phyloP scores from a whole-genome alignment of 2,329 filamentous ascomycete species.

The Xylariaceae sp. region DNA sequence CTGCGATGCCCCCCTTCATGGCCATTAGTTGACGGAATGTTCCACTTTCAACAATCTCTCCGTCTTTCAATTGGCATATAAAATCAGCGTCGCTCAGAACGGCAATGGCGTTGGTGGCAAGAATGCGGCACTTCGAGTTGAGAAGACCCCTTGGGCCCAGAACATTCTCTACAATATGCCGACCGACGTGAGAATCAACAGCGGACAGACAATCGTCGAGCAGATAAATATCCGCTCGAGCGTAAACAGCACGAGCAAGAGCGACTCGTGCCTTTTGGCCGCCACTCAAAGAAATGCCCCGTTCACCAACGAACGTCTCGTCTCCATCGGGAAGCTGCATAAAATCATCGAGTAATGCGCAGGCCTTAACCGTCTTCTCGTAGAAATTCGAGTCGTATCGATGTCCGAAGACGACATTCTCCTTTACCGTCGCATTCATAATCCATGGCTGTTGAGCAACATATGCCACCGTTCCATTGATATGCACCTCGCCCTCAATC shows the following conservation, averaged over 20 bases:
- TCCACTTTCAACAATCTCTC: slow-evolving; percentile 83
- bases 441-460: slow-evolving; percentile 95
- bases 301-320: slow-evolving; percentile 94
- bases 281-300: slow-evolving; percentile 93
- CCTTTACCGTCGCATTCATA: slow-evolving; percentile 95
- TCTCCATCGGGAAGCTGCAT: slow-evolving; percentile 92
- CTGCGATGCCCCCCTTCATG: slow-evolving; percentile 89
- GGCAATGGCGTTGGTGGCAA: slow-evolving; percentile 94
- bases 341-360: slow-evolving; percentile 90
- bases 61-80: slow-evolving; percentile 84
- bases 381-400: slow-evolving; percentile 94
- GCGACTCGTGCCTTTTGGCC: slow-evolving; percentile 95
- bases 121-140: slow-evolving; percentile 83
- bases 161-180: slow-evolving; percentile 93
- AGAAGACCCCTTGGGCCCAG: slow-evolving; percentile 85
- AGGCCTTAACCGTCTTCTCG: slow-evolving; percentile 88
- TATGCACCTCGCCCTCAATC: slow-evolving; percentile 78
- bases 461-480: slow-evolving; percentile 86
- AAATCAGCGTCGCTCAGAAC: slow-evolving; percentile 89
- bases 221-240: slow-evolving; percentile 93
- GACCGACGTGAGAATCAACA: slow-evolving; percentile 96
- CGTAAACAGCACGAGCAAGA: slow-evolving; percentile 92
- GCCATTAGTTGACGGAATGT: slow-evolving; percentile 91
- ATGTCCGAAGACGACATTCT: slow-evolving; percentile 97
- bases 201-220: slow-evolving; percentile 94